A percentile compares a stretch with the other conserved stretches of the same genome.
phyloP scores from a whole-genome alignment of 805 yeast species.

The Wickerhamomyces bovis region DNA sequence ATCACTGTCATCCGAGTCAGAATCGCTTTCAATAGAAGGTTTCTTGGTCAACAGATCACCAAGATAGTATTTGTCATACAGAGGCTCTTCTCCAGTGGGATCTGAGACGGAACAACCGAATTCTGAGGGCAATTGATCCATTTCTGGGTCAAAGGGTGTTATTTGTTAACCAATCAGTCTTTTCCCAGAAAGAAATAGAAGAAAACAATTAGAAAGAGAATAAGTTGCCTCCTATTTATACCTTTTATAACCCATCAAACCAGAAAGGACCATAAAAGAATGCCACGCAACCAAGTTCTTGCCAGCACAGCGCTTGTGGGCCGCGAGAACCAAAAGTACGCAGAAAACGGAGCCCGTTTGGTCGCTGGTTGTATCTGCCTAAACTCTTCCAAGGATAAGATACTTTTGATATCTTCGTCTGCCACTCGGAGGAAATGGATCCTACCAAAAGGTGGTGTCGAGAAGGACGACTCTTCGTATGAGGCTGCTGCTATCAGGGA shows the following conservation, averaged over 20 bases:
- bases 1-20: slow-evolving; percentile 1
- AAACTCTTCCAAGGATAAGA: slow-evolving; percentile 47
- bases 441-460: slow-evolving; percentile 94
- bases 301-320: slow-evolving; percentile 1
- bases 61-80: not conserved
- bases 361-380: slow-evolving; percentile 92
- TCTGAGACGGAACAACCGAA: not conserved
- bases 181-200: not conserved
- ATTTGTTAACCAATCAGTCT: too few relatives aligned
- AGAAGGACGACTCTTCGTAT: slow-evolving; percentile 57
- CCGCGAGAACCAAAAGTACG: slow-evolving; percentile 2
- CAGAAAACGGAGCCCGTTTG: slow-evolving; percentile 63
- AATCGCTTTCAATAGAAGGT: not conserved
- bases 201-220: not conserved
- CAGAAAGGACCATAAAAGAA: too few relatives aligned
- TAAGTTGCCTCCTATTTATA: too few relatives aligned
- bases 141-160: too few relatives aligned
- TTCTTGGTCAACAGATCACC: not conserved
- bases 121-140: slow-evolving; percentile 2
- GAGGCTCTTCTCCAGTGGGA: not conserved
- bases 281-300: not conserved
- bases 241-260: too few relatives aligned
- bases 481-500: slow-evolving; percentile 64
- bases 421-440: slow-evolving; percentile 73
- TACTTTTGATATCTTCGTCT: slow-evolving; percentile 74